Evolutionary conservation across 495 filamentous ascomycete genomes (phyloP).

Genomic region (Penicillium canariense): DNA sequence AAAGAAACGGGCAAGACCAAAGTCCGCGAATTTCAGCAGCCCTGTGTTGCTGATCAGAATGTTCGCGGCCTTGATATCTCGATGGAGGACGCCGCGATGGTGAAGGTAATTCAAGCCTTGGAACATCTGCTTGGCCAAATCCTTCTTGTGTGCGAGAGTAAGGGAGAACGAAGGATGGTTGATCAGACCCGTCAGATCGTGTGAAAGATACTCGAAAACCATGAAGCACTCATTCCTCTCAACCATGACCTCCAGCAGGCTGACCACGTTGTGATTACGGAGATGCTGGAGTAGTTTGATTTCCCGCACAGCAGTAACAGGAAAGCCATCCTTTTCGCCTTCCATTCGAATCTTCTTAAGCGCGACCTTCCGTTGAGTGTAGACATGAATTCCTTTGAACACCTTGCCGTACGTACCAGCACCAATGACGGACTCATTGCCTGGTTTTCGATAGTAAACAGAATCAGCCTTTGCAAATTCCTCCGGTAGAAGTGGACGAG

Average conservation of each 20-base stretch:
- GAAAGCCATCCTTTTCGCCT: conserved; percentile 94
- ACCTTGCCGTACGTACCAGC: conserved; percentile 97
- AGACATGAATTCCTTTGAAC: conserved; percentile 96
- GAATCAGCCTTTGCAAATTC: conserved; percentile 78
- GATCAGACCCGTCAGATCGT: conserved; percentile 83
- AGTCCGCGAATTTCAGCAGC: conserved; percentile 90
- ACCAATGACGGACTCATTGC: conserved; percentile 90
- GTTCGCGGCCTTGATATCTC: conserved; percentile 93
- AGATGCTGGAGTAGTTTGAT: conserved; percentile 94
- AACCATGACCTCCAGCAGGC: conserved; percentile 86
- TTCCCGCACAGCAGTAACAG: conserved; percentile 93
- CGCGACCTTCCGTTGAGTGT: conserved; percentile 85
- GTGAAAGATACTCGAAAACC: conserved; percentile 98
- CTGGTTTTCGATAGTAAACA: conserved; percentile 87
- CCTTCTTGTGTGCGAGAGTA: conserved; percentile 84
- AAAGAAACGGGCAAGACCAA: conserved; percentile 96
- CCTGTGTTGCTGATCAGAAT: conserved; percentile 89
- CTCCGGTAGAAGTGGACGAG: conserved; percentile 63
- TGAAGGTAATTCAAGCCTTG: conserved; percentile 94
- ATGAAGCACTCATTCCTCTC: conserved; percentile 99
- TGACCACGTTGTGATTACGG: conserved; percentile 88
- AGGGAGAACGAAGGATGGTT: conserved; percentile 94
- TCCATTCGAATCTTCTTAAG: conserved; percentile 96
- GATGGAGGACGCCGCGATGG: conserved; percentile 87
- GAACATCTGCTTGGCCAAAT: conserved; percentile 91